Evolutionary conservation across 2,329 filamentous ascomycete genomes (phyloP), one percentile per base, ranked within the genome.

Genomic region (Aspergillus puulaauensis): DNA sequence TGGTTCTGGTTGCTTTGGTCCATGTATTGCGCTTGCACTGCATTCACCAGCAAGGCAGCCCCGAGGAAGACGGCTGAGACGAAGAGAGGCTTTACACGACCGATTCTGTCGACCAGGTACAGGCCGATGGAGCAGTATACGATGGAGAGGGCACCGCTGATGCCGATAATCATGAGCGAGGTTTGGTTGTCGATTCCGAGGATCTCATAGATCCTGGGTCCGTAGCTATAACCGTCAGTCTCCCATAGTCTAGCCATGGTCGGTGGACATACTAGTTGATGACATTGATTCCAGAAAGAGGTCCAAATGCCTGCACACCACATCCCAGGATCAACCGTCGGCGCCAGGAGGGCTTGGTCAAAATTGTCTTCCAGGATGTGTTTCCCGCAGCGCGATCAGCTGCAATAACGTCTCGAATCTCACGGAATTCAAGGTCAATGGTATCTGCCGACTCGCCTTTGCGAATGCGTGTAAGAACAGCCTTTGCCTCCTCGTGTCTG

Each of bases 91-190:
- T 79, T 81, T 48, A 81, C 72, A 27, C 80, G 78, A 15, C 79
- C 79, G 44, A 82, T 67, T 15, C 70, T 75, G 62, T 83, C 80
- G 45, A 82, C 66, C 43, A 79, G 66, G 35, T 70, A 66, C 57
- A 82, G 75, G 50, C 79, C 79, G 6, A 80, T 63, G 1, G 76
- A 79, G 59, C 79, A 79, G 73, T 78, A 82, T 21, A 80, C 66
- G 31, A 78, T 78, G 0, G 79, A 78, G 7, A 83, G 71, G 1
- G 79, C 78, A 23, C 80, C 80, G 63, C 75, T 80, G 60, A 83
- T 77, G 3, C 80, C 81, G 59, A 81, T 78, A 48, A 83, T 80
- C 71, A 82, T 76, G 4, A 83, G 73, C 0, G 79, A 79, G 1
- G 73, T 78, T 12, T 39, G 40, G 31, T 56, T 56, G 43, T 56